Percentiles rank a stretch among this genome's conserved stretches.
These are phyloP conservation scores for Telopea speciosissima DNA, from an alignment of 177 flowering plant genomes.

Conservation along the genomic window DNA sequence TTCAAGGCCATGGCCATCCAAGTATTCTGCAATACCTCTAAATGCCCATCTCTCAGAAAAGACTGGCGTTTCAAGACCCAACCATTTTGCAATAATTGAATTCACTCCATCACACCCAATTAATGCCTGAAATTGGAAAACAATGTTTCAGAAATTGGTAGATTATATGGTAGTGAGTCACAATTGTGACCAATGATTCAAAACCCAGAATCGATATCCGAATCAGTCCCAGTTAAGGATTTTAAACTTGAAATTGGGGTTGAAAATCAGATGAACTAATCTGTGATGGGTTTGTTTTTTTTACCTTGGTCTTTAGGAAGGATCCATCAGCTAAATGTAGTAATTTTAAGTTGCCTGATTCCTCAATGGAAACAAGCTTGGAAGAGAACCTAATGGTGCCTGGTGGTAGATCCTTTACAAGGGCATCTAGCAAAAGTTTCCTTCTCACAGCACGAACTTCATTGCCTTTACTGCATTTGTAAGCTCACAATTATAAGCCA, in stretches of 20 bases:
- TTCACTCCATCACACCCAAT: conserved; percentile 92
- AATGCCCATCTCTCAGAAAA: conserved; percentile 42
- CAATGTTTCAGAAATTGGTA: no score
- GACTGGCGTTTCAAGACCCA: conserved; percentile 47
- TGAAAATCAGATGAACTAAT: no score
- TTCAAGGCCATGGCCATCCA: conserved; percentile 38
- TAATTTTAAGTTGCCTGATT: conserved; percentile 40
- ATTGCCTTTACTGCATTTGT: conserved; percentile 21
- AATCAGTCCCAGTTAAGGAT: no score
- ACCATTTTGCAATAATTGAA: conserved; percentile 66
- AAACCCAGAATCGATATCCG: no score
- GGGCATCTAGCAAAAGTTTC: conserved; percentile 45
- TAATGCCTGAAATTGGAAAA: conserved; percentile 36
- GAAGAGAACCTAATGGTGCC: conserved; percentile 72
- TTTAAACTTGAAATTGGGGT: no score
- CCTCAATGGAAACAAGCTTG: conserved; percentile 59
- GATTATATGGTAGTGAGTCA: no score
- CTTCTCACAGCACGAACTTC: conserved; percentile 49
- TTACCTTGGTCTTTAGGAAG: conserved; percentile 59
- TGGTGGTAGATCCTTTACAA: conserved; percentile 49
- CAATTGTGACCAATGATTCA: no score
- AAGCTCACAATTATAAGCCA: no score
- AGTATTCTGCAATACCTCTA: conserved; percentile 42
- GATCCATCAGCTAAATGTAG: conserved; percentile 78
- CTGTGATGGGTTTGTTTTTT: no score